Percentiles rank a stretch among this genome's conserved stretches.
Conservation (phyloP, 2,329 filamentous ascomycete species). For the Cladophialophora carrionii region DNA sequence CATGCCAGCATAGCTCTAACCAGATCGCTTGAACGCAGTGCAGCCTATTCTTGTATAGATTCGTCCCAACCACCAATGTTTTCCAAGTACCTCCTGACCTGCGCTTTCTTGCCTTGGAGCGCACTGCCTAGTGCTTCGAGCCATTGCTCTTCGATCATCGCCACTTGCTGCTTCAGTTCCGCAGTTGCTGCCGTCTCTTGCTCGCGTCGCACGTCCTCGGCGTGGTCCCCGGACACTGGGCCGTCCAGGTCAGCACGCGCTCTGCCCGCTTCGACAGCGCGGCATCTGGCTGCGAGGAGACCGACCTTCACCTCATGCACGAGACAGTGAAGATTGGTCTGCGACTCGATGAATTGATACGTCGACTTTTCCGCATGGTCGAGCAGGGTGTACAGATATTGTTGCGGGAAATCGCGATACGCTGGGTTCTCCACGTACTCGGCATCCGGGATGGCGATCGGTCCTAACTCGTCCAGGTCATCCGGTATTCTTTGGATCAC, state of each 20-base stretch:
- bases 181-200: constrained; percentile 75
- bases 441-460: constrained; percentile 73
- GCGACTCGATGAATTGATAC: constrained; percentile 95
- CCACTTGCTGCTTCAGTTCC: constrained; percentile 91
- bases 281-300: constrained; percentile 69
- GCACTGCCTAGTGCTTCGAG: constrained; percentile 78
- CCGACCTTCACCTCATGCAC: constrained; percentile 87
- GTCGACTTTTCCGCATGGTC: constrained; percentile 88
- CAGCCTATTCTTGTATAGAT: constrained; percentile 19
- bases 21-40: constrained; percentile 6
- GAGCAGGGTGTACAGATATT: constrained; percentile 86
- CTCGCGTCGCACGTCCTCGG: constrained; percentile 52
- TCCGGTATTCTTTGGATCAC: constrained; percentile 68
- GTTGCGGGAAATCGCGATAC: constrained; percentile 78
- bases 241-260: constrained; percentile 44
- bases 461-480: constrained; percentile 36
- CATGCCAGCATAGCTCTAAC: constrained; percentile 2
- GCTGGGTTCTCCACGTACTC: constrained; percentile 86
- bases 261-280: constrained; percentile 68
- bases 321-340: constrained; percentile 86
- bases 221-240: constrained; percentile 44
- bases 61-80: constrained; percentile 89
- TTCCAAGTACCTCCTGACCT: constrained; percentile 73
- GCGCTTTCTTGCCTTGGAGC: constrained; percentile 71
- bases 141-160: constrained; percentile 90